These are phyloP conservation scores for Cyclotella atomus DNA, from an alignment of 108 stramenopile genomes.

Conservation along the genomic window DNA sequence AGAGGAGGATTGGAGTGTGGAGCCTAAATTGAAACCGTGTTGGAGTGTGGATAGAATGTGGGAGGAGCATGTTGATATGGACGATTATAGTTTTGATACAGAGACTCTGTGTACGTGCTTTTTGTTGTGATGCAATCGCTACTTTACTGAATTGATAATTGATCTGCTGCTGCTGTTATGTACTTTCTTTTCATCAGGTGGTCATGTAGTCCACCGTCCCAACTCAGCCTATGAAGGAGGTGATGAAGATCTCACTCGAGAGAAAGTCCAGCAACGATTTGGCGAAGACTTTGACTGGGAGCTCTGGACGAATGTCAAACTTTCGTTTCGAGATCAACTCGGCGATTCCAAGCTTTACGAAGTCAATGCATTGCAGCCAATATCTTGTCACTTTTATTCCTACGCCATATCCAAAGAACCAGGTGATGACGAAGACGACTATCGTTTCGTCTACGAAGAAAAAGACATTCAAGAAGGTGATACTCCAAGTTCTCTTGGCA, in stretches of 20 bases:
- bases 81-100: conserved; percentile 68
- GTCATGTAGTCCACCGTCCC: background rate
- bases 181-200: conserved; percentile 15
- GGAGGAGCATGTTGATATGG: conserved; percentile 65
- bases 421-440: conserved; percentile 9
- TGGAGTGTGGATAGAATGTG: conserved; percentile 73
- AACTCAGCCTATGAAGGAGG: conserved; percentile 17
- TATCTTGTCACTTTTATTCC: background rate
- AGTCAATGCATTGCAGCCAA: conserved; percentile 18
- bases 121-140: conserved; percentile 42
- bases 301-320: conserved; percentile 49
- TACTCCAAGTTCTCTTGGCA: conserved; percentile 2
- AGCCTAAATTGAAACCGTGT: conserved; percentile 55
- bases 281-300: conserved; percentile 57
- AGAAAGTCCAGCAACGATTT: conserved; percentile 63
- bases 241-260: conserved; percentile 47
- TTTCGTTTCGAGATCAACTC: conserved; percentile 7
- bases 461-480: background rate
- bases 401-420: background rate
- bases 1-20: conserved; percentile 65
- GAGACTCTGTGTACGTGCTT: conserved; percentile 60
- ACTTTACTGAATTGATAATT: conserved; percentile 3
- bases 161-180: conserved; percentile 19
- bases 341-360: background rate
- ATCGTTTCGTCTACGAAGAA: conserved; percentile 13